A percentile compares a stretch with the other conserved stretches of the same genome.
These are phyloP conservation scores for Curvularia lunata DNA, from an alignment of 2,329 filamentous ascomycete genomes.

Conservation along the genomic window DNA sequence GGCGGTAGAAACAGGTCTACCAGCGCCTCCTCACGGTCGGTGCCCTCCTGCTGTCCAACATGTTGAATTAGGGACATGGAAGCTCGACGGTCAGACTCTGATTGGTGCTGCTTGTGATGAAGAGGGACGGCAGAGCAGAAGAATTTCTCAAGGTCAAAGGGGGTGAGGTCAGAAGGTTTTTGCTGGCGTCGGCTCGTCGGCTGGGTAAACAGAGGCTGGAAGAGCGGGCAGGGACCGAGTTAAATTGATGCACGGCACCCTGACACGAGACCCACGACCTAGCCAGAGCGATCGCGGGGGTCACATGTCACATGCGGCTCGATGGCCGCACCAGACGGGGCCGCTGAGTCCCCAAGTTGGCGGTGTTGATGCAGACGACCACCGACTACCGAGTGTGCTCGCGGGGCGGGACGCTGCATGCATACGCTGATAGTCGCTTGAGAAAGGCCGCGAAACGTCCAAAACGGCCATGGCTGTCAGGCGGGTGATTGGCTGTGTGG, in stretches of 20 bases:
- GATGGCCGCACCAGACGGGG: constrained; percentile 4
- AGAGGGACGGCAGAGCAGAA: constrained; percentile 15
- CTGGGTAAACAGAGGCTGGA: constrained; percentile 12
- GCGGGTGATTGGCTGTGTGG: constrained; percentile 12
- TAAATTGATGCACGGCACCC: constrained; percentile 20
- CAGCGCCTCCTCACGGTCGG: constrained; percentile 53
- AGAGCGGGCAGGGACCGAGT: constrained; percentile 21
- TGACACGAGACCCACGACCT: constrained; percentile 25
- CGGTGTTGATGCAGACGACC: neutral
- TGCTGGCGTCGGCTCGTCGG: constrained; percentile 8
- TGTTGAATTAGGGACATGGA: constrained; percentile 61
- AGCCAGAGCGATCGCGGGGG: constrained; percentile 18
- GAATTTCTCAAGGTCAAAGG: neutral
- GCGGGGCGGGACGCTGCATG: constrained; percentile 14
- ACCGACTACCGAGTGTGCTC: constrained; percentile 6
- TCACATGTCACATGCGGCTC: constrained; percentile 20
- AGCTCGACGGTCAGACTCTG: constrained; percentile 16
- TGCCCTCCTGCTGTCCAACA: constrained; percentile 58
- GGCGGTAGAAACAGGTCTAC: constrained; percentile 46
- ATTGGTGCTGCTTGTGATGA: constrained; percentile 1
- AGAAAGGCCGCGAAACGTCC: constrained; percentile 18
- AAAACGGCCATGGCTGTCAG: constrained; percentile 10
- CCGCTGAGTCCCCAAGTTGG: neutral
- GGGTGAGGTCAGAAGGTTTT: constrained; percentile 10
- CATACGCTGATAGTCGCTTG: constrained; percentile 14